A percentile compares a stretch with the other conserved stretches of the same genome.
Conservation (phyloP, 306 rosid species). For the Acacia confusa region DNA sequence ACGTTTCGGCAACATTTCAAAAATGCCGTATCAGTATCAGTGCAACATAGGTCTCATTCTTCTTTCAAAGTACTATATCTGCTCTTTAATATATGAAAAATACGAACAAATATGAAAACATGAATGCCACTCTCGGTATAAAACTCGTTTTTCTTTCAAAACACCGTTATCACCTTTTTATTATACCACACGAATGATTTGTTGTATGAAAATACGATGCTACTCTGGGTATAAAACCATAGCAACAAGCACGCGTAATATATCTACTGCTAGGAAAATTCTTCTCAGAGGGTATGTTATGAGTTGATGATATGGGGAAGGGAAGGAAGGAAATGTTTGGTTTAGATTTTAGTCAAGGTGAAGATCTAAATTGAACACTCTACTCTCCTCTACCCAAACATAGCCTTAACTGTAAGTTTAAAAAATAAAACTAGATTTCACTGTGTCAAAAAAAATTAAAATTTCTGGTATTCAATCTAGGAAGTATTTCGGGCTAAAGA, state of each 20-base stretch:
- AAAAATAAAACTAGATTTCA: neutral
- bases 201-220: slow-evolving; percentile 7
- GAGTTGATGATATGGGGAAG: neutral
- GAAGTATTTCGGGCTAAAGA: neutral
- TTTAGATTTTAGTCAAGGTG: neutral
- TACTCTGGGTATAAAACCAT: neutral
- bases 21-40: too few relatives aligned
- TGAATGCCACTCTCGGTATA: neutral
- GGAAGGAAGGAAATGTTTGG: neutral
- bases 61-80: slow-evolving; percentile 1
- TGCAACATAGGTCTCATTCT: too few relatives aligned
- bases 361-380: neutral
- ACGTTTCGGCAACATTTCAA: too few relatives aligned
- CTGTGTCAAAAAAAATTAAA: neutral
- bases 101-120: neutral
- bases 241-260: neutral
- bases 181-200: neutral
- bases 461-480: neutral
- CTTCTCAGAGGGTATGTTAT: neutral
- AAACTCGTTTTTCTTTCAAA: slow-evolving; percentile 11
- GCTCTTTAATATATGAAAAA: neutral
- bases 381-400: neutral
- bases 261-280: slow-evolving; percentile 1
- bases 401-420: neutral
- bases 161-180: slow-evolving; percentile 8